phyloP scores from a whole-genome alignment of 2,329 filamentous ascomycete species.

The Aaosphaeria arxii region DNA sequence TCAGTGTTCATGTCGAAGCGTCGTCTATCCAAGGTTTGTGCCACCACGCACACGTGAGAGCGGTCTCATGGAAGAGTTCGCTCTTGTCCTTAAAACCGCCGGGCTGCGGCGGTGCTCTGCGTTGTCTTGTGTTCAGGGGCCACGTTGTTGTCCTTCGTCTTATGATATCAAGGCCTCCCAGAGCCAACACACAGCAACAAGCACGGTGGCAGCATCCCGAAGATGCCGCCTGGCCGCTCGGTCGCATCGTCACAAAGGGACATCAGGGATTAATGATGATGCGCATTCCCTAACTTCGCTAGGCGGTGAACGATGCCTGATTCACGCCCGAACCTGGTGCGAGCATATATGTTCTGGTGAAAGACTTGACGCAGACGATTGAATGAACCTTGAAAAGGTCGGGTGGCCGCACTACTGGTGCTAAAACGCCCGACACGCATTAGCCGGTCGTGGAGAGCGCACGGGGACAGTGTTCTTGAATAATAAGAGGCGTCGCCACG shows the following conservation, averaged over 20 bases:
- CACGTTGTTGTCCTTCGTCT: constrained; percentile 25
- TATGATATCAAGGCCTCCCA: constrained; percentile 12
- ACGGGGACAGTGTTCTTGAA: constrained; percentile 31
- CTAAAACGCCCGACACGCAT: constrained; percentile 34
- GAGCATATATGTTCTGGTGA: background rate
- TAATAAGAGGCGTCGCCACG: constrained; percentile 17
- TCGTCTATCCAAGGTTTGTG: constrained; percentile 7
- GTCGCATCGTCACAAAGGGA: constrained; percentile 20
- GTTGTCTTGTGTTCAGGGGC: constrained; percentile 27
- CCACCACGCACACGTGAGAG: constrained; percentile 27
- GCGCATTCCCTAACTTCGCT: constrained; percentile 13
- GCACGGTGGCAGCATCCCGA: constrained; percentile 5
- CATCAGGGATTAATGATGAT: constrained; percentile 24
- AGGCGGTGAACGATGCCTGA: constrained; percentile 34
- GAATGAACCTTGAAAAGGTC: constrained; percentile 23
- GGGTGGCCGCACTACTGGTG: constrained; percentile 22
- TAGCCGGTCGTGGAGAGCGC: constrained; percentile 31
- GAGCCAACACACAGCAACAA: constrained; percentile 7
- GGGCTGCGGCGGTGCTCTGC: constrained; percentile 24
- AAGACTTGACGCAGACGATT: constrained; percentile 8
- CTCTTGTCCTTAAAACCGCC: constrained; percentile 4
- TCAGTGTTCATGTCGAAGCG: constrained; percentile 1
- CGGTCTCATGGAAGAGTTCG: background rate
- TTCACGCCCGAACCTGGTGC: constrained; percentile 18
- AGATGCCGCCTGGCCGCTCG: constrained; percentile 17